These are phyloP conservation scores for Strobilomyces confusus DNA, from an alignment of 768 basidiomycete genomes.

Conservation along the genomic window DNA sequence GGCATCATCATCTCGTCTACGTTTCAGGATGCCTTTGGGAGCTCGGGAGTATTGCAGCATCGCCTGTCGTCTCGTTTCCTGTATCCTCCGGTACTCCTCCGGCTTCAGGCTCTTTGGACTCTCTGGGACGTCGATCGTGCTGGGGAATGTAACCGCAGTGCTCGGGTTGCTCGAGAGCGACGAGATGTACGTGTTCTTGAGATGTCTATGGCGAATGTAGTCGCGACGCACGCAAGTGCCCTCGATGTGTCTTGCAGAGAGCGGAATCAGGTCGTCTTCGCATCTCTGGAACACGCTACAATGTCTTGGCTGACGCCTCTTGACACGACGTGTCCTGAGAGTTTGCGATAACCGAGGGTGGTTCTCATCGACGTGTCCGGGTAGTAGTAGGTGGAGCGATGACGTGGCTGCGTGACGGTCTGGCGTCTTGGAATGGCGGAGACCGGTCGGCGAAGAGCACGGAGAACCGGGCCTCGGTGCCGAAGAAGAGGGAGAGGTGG, in stretches of 20 bases:
- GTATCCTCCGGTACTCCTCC: constrained; percentile 24
- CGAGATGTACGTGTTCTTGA: constrained; percentile 29
- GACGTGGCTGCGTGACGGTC: constrained; percentile 2
- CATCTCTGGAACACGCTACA: constrained; percentile 6
- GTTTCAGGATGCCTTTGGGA: constrained; percentile 29
- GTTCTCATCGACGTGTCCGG: constrained; percentile 11
- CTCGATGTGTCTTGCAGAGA: constrained; percentile 24
- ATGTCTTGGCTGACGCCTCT: constrained; percentile 8
- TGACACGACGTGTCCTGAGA: constrained; percentile 3
- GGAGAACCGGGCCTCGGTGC: background rate
- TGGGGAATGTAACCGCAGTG: constrained; percentile 8
- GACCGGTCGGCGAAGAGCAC: constrained; percentile 1
- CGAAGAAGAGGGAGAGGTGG: background rate
- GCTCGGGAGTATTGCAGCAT: constrained; percentile 19
- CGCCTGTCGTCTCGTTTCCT: constrained; percentile 28
- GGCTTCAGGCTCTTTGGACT: constrained; percentile 17
- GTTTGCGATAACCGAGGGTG: background rate
- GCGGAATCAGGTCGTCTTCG: constrained; percentile 22
- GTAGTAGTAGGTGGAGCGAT: background rate
- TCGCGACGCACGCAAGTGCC: constrained; percentile 22
- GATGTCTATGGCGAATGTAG: constrained; percentile 25
- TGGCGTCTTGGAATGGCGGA: background rate
- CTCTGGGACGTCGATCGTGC: constrained; percentile 15
- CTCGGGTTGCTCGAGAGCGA: constrained; percentile 17
- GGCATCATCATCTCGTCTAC: constrained; percentile 20